A percentile compares a stretch with the other conserved stretches of the same genome.
These are phyloP conservation scores for Aspergillus nidulans DNA, from an alignment of 495 filamentous ascomycete genomes.

Conservation along the genomic window DNA sequence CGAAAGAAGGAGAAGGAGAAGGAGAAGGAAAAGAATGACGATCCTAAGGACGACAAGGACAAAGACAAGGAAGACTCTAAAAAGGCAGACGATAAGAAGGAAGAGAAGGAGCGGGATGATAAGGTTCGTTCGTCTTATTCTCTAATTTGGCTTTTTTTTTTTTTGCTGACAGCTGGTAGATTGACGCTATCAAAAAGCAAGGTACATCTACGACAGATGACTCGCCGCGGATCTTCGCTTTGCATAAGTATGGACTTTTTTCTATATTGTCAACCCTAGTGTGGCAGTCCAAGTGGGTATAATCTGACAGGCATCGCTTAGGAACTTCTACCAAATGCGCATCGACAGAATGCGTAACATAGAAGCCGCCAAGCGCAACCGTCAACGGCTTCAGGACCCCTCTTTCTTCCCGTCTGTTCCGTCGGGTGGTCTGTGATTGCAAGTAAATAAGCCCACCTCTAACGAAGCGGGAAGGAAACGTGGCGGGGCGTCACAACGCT, in stretches of 20 bases:
- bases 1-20: conserved; percentile 44
- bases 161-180: conserved; percentile 18
- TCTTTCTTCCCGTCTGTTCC: conserved; percentile 81
- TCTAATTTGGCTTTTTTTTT: neutral
- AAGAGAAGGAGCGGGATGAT: conserved; percentile 56
- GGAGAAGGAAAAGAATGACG: conserved; percentile 28
- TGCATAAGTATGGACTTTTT: conserved; percentile 67
- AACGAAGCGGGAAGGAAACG: neutral
- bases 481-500: neutral
- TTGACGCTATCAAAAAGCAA: conserved; percentile 34
- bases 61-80: conserved; percentile 27
- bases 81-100: conserved; percentile 32
- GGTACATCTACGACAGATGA: conserved; percentile 32
- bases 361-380: conserved; percentile 76
- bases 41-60: conserved; percentile 49
- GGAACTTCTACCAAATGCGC: conserved; percentile 82
- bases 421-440: conserved; percentile 41
- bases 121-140: conserved; percentile 31
- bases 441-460: neutral
- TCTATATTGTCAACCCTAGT: neutral
- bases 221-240: conserved; percentile 71
- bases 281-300: neutral
- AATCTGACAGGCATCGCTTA: conserved; percentile 28
- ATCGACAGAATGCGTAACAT: conserved; percentile 71
- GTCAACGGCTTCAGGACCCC: conserved; percentile 75